These are phyloP conservation scores for Mortierella sp. DNA, from an alignment of 371 early-diverging fungal genomes.

Conservation along the genomic window DNA sequence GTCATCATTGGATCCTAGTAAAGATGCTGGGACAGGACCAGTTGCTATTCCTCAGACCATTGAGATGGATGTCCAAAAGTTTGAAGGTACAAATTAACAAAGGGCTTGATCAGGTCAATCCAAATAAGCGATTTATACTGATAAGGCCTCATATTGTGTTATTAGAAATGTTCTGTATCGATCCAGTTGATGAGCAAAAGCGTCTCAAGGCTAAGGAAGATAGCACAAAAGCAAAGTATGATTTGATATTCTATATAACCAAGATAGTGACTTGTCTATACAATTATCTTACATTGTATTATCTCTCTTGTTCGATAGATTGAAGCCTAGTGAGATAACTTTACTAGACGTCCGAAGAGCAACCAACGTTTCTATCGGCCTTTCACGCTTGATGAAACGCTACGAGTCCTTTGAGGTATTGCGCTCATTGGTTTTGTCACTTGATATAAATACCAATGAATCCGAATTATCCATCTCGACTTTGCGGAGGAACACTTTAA, in stretches of 20 bases:
- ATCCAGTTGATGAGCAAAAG: slow-evolving; percentile 46
- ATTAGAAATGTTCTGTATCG: slow-evolving; percentile 53
- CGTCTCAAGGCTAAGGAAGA: slow-evolving; percentile 41
- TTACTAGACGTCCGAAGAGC: slow-evolving; percentile 41
- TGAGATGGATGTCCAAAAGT: slow-evolving; percentile 51
- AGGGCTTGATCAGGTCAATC: background rate
- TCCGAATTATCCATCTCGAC: background rate
- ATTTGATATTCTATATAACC: background rate
- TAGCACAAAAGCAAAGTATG: slow-evolving; percentile 36
- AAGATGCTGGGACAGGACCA: slow-evolving; percentile 18
- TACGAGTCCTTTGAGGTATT: slow-evolving; percentile 43
- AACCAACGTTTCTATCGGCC: slow-evolving; percentile 50
- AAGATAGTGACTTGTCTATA: background rate
- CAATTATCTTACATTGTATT: background rate
- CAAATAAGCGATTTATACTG: background rate
- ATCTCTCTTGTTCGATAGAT: slow-evolving; percentile 11
- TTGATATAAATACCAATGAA: slow-evolving; percentile 20
- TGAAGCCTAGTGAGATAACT: slow-evolving; percentile 37
- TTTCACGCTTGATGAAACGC: slow-evolving; percentile 44
- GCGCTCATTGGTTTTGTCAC: slow-evolving; percentile 32
- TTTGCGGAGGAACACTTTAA: background rate
- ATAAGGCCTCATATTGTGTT: background rate
- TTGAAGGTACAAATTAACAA: slow-evolving; percentile 29
- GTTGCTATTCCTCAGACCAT: slow-evolving; percentile 28
- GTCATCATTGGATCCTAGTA: background rate